These are phyloP conservation scores for Bacidia gigantensis DNA, from an alignment of 495 filamentous ascomycete species.

Conservation along the genomic window DNA sequence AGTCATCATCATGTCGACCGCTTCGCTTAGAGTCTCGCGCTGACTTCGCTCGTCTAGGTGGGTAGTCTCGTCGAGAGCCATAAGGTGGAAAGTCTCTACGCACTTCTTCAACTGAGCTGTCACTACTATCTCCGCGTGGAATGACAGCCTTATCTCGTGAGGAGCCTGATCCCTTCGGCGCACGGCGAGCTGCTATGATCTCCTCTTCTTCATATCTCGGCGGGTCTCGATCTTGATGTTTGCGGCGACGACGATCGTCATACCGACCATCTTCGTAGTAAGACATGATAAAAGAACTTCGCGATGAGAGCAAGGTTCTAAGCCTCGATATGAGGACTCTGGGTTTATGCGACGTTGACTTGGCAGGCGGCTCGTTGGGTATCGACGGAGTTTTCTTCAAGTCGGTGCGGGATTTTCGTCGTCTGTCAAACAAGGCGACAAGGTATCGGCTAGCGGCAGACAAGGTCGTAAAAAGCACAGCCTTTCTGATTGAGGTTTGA, in stretches of 20 bases:
- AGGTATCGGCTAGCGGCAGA: neutral
- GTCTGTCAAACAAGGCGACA: constrained; percentile 1
- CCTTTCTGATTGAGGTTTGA: neutral
- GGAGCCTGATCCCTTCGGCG: constrained; percentile 7
- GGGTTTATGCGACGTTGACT: neutral
- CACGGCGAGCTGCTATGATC: constrained; percentile 14
- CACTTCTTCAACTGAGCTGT: constrained; percentile 53
- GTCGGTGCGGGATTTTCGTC: neutral
- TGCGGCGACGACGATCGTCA: constrained; percentile 12
- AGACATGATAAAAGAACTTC: constrained; percentile 5
- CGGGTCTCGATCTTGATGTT: constrained; percentile 4
- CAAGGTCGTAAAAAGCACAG: neutral
- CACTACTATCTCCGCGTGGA: constrained; percentile 38
- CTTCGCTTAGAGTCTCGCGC: constrained; percentile 27
- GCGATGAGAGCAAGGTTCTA: neutral
- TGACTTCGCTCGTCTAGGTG: constrained; percentile 34
- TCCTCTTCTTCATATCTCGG: constrained; percentile 15
- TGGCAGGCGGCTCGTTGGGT: neutral
- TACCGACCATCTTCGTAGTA: constrained; percentile 13
- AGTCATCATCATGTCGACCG: constrained; percentile 12
- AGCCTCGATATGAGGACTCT: neutral
- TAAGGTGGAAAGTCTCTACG: constrained; percentile 51
- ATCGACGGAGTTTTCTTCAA: neutral
- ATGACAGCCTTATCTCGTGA: constrained; percentile 30
- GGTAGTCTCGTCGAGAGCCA: constrained; percentile 24